Conservation (phyloP, 2,329 filamentous ascomycete genomes). For the Penicillium frequentans region DNA sequence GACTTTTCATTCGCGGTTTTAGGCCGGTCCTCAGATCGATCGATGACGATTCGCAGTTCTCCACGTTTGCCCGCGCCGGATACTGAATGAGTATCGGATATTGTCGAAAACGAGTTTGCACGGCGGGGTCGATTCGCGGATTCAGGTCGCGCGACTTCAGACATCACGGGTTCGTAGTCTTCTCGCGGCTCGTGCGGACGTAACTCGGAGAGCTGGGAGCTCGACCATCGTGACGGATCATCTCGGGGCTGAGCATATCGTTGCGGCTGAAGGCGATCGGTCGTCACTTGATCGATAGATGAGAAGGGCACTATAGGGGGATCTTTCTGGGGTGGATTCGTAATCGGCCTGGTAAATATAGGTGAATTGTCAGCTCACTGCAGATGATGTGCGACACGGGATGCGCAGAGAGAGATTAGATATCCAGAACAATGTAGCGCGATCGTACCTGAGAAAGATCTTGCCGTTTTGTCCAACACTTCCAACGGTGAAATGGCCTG, state of each 20-base stretch:
- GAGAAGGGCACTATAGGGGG: constrained; percentile 33
- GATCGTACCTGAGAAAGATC: constrained; percentile 73
- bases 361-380: constrained; percentile 16
- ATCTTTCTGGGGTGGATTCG: constrained; percentile 34
- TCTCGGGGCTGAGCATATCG: constrained; percentile 26
- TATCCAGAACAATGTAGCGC: not conserved
- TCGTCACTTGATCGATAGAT: constrained; percentile 58
- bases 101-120: constrained; percentile 74
- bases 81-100: constrained; percentile 60
- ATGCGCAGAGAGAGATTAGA: not conserved
- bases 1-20: constrained; percentile 61
- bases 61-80: constrained; percentile 53
- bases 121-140: constrained; percentile 47
- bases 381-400: constrained; percentile 13
- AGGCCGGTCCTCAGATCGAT: constrained; percentile 65
- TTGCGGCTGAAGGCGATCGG: constrained; percentile 51
- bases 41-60: constrained; percentile 78
- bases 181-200: constrained; percentile 31
- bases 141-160: constrained; percentile 23
- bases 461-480: constrained; percentile 82
- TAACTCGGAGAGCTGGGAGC: constrained; percentile 42
- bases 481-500: constrained; percentile 73
- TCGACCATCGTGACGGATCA: constrained; percentile 41
- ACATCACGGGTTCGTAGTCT: constrained; percentile 22
- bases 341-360: constrained; percentile 32